Base-by-base conservation (phyloP, 2,329 filamentous ascomycete genomes). In the Aspergillus puulaauensis region DNA sequence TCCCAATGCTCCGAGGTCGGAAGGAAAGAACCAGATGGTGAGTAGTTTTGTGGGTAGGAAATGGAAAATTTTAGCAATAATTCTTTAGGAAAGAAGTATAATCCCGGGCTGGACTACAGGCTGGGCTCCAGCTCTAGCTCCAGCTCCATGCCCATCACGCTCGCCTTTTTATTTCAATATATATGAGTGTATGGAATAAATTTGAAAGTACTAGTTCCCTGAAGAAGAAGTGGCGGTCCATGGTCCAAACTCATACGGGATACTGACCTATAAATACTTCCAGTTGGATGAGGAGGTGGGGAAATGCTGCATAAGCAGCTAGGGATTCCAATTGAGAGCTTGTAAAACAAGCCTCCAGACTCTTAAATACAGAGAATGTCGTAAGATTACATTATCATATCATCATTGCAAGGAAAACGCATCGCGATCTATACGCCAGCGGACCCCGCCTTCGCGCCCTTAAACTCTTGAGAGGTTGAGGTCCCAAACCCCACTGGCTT, bases 401-500 rank as follows among this genome's bases (percentile, higher is more conserved):
- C 27, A 53, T 23, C 31, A 35, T 27, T n/a, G 35, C 56, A 54
- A 40, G 17, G 54, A 39, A 53, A 39, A 41, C 14, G 44, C 19
- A n/a, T 58, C 49, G 50, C 52, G 39, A 51, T 60, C 40, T 49
- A 61, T 60, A 55, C 35, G 17, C 31, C 41, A 31, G 53, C 44
- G 15, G 58, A 51, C 14, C 59, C 56, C 9, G 56, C 37, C 54
- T 66, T 68, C n/a, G 62, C 41, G 2, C 63, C 59, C 44, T 71
- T 72, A 46, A 61, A 63, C 15, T 69, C 61, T 14, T 54, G 58
- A 6, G 41, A 31, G 9, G 58, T 46, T 35, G 58, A 47, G 11
- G 64, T 33, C 40, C 46, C 52, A 23, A 55, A 49, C 21, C 52
- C 54, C 15, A 57, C n/a, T 45, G 55, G 46, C 21, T 62, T 58